Percentiles rank a stretch among this genome's conserved stretches.
phyloP scores from a whole-genome alignment of 306 rosid genomes.

The Sechiopsis laciniata region DNA sequence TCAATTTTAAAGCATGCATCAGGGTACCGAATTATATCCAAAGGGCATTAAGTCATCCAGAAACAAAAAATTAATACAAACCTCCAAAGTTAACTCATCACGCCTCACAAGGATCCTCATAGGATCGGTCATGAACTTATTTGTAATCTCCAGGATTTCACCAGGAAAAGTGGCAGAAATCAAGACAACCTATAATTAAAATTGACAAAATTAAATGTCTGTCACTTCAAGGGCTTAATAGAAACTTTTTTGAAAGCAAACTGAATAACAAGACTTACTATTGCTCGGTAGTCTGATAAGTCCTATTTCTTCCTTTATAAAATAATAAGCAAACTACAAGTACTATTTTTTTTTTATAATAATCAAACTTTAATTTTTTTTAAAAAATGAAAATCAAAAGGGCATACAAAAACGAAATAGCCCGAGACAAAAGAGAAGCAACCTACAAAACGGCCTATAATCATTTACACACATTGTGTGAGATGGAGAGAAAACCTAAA shows the following conservation, averaged over 20 bases:
- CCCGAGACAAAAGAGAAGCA: too few relatives aligned
- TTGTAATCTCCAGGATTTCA: conserved; percentile 94
- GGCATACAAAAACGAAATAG: too few relatives aligned
- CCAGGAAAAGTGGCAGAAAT: conserved; percentile 99
- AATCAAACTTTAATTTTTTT: too few relatives aligned
- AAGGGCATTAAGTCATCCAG: neutral
- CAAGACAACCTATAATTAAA: conserved; percentile 59
- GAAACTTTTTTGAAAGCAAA: too few relatives aligned
- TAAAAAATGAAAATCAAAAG: too few relatives aligned
- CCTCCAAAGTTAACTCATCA: conserved; percentile 99
- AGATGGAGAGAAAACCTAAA: conserved; percentile 55
- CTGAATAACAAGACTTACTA: too few relatives aligned
- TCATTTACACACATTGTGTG: neutral
- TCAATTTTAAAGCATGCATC: conserved; percentile 17
- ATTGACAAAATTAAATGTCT: neutral
- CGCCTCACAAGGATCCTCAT: conserved; percentile 94
- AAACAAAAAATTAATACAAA: conserved; percentile 13
- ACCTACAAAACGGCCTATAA: neutral
- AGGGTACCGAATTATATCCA: conserved; percentile 22
- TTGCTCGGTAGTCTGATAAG: too few relatives aligned
- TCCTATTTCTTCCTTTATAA: neutral
- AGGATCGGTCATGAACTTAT: conserved; percentile 95
- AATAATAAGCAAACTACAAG: neutral
- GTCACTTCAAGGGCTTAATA: neutral
- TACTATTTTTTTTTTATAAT: too few relatives aligned